A percentile compares a stretch with the other conserved stretches of the same genome.
These are phyloP conservation scores for Tylopilus subfusipes DNA, from an alignment of 768 basidiomycete genomes.

Conservation along the genomic window DNA sequence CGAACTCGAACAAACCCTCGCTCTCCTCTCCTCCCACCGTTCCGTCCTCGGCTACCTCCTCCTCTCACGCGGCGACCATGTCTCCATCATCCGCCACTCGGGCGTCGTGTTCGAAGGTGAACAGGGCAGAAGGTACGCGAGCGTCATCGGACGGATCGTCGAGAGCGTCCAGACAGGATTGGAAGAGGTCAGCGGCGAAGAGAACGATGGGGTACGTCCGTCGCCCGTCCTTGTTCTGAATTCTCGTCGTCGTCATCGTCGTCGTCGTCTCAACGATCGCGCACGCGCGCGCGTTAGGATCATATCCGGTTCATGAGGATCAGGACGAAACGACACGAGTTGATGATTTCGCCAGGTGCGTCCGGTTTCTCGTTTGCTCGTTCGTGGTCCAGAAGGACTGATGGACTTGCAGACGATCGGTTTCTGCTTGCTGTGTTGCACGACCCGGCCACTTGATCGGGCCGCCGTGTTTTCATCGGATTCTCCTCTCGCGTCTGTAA, in stretches of 20 bases:
- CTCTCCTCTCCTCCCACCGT: slow-evolving; percentile 72
- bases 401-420: slow-evolving; percentile 48
- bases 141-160: slow-evolving; percentile 70
- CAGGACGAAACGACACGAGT: slow-evolving; percentile 85
- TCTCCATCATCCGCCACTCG: slow-evolving; percentile 79
- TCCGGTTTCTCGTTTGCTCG: slow-evolving; percentile 4
- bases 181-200: slow-evolving; percentile 68
- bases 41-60: slow-evolving; percentile 87
- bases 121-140: slow-evolving; percentile 72
- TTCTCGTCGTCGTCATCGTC: too few species aligned
- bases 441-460: slow-evolving; percentile 53
- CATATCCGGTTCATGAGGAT: slow-evolving; percentile 86
- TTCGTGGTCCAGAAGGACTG: not conserved
- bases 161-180: slow-evolving; percentile 74
- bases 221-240: not conserved
- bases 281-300: slow-evolving; percentile 55
- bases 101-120: slow-evolving; percentile 87
- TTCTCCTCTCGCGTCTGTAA: slow-evolving; percentile 9
- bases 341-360: slow-evolving; percentile 92
- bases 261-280: not conserved
- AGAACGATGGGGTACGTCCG: slow-evolving; percentile 51
- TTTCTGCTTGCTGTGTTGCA: slow-evolving; percentile 83
- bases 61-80: slow-evolving; percentile 66
- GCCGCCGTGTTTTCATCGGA: not conserved
- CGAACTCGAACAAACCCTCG: slow-evolving; percentile 80